Percentiles rank a stretch among this genome's conserved stretches.
Conservation (phyloP, 164 flowering plant species). For the Vitis riparia region DNA sequence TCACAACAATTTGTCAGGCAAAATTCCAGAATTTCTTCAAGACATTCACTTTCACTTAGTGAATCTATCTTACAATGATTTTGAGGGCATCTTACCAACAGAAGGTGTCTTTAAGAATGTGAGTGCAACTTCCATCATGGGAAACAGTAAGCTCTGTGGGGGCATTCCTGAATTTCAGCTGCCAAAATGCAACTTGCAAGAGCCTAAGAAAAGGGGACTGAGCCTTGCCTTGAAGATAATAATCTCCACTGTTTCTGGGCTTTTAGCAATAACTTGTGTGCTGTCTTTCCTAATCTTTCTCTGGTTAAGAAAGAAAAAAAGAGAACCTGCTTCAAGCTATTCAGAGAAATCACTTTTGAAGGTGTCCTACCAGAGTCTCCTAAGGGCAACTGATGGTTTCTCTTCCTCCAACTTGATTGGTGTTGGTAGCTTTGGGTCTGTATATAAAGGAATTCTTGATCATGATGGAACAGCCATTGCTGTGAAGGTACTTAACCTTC, state of each 20-base stretch:
- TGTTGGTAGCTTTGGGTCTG: too few relatives aligned
- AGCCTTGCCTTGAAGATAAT: neutral
- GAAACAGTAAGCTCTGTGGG: slow-evolving; percentile 6
- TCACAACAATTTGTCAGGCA: slow-evolving; percentile 9
- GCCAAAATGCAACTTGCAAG: neutral
- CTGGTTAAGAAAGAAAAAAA: neutral
- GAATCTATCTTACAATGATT: slow-evolving; percentile 8
- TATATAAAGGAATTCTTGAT: neutral
- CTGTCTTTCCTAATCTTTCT: neutral
- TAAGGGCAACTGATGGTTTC: neutral
- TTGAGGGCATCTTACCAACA: neutral
- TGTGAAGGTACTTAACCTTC: slow-evolving; percentile 7
- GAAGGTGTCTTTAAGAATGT: neutral
- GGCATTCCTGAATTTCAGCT: neutral
- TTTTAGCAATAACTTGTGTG: neutral
- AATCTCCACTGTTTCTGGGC: neutral
- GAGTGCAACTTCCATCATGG: neutral
- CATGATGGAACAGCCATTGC: neutral
- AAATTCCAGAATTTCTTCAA: slow-evolving; percentile 1
- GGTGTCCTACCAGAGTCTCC: neutral
- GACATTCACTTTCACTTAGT: neutral
- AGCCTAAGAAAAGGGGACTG: neutral
- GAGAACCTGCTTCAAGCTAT: neutral
- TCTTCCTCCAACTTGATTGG: neutral
- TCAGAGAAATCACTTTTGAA: neutral